Evolutionary conservation across 176 grass and related monocot species (phyloP).

Genomic region (Avena insularis): DNA sequence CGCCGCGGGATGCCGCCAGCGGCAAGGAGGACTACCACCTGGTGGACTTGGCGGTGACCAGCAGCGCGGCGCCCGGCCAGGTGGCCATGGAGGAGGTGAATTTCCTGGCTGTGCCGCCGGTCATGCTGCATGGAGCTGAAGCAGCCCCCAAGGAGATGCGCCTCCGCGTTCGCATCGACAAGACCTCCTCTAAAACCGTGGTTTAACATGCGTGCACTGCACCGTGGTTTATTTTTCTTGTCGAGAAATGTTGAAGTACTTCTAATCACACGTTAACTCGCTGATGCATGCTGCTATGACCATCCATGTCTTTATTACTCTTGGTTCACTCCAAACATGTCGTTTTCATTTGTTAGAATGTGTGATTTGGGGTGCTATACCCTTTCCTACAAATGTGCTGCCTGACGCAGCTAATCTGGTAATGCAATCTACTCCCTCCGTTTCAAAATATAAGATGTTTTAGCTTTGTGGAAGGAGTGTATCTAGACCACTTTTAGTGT

Average conservation of each 20-base stretch:
- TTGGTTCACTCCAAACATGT: background rate
- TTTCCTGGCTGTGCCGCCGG: conserved; percentile 12
- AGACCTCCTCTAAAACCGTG: background rate
- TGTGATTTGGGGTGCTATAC: background rate
- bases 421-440: background rate
- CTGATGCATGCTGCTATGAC: background rate
- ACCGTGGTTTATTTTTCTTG: too few relatives aligned
- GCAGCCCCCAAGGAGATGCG: background rate
- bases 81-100: background rate
- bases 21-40: background rate
- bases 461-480: too few relatives aligned
- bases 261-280: background rate
- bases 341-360: background rate
- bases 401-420: background rate
- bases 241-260: too few relatives aligned
- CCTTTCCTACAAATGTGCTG: background rate
- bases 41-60: conserved; percentile 22
- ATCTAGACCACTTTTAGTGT: too few relatives aligned
- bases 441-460: too few relatives aligned
- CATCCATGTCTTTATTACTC: too few relatives aligned
- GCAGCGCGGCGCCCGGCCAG: background rate
- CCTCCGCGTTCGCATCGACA: background rate
- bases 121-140: conserved; percentile 12
- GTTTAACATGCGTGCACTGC: background rate
- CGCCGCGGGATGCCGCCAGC: background rate